These are phyloP conservation scores for Coniochaeta hoffmannii DNA, from an alignment of 2,329 filamentous ascomycete genomes.

Conservation along the genomic window DNA sequence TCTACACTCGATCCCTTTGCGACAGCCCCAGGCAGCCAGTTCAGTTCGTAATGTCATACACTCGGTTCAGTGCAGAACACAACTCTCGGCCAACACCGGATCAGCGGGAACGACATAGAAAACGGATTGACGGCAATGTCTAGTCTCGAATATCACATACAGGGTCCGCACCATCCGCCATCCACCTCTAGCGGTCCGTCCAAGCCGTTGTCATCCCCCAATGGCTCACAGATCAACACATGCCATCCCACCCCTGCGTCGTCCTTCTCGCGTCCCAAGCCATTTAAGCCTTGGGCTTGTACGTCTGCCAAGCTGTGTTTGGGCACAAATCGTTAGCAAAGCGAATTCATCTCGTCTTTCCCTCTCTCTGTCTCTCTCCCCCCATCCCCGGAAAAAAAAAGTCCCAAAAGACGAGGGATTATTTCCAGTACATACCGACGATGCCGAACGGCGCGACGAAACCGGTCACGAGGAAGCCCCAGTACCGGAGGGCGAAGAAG, in stretches of 20 bases:
- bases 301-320: conserved; percentile 42
- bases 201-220: not conserved
- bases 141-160: conserved; percentile 13
- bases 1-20: no score
- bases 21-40: no score
- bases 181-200: not conserved
- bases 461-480: conserved; percentile 55
- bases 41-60: no score
- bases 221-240: not conserved
- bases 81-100: not conserved
- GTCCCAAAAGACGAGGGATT: not conserved
- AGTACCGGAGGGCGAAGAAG: conserved; percentile 79
- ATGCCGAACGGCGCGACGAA: conserved; percentile 60
- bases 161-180: not conserved
- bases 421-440: conserved; percentile 40
- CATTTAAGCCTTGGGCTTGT: conserved; percentile 34
- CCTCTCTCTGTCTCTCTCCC: not conserved
- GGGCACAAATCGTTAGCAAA: conserved; percentile 15
- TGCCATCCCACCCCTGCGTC: conserved; percentile 6
- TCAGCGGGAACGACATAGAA: not conserved
- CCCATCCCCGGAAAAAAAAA: not conserved
- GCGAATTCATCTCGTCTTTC: not conserved
- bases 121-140: conserved; percentile 4
- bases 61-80: no score
- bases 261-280: conserved; percentile 7